phyloP scores from a whole-genome alignment of 2,329 filamentous ascomycete species.

The Fusarium virguliforme region DNA sequence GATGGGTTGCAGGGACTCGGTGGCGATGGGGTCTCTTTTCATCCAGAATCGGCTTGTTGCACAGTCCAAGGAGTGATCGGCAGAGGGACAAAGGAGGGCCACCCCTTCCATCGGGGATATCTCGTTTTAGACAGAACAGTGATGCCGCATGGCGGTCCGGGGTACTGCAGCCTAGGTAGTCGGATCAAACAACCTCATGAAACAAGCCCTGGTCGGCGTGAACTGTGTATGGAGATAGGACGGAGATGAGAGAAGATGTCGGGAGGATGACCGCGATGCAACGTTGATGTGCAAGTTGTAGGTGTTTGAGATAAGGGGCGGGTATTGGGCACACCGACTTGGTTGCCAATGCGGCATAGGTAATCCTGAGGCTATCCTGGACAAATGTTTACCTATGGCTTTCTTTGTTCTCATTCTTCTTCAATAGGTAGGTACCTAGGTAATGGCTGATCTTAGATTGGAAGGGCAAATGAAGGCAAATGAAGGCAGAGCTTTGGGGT shows the following conservation, averaged over 20 bases:
- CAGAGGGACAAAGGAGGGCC: conserved; percentile 7
- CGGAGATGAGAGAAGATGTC: conserved; percentile 10
- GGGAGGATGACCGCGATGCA: background rate
- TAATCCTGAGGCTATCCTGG: background rate
- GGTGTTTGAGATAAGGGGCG: background rate
- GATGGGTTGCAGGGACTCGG: conserved; percentile 12
- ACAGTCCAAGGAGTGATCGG: conserved; percentile 19
- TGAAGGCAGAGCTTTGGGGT: too few species aligned
- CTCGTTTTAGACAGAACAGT: conserved; percentile 5
- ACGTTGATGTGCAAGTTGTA: conserved; percentile 1
- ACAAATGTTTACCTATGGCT: background rate
- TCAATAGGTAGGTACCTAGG: background rate
- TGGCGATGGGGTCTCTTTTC: background rate
- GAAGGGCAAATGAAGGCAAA: background rate
- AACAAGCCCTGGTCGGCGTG: background rate
- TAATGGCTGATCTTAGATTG: too few species aligned
- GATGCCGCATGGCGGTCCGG: conserved; percentile 1
- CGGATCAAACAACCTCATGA: conserved; percentile 17
- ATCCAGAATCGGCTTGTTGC: conserved; percentile 7
- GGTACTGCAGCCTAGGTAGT: conserved; percentile 1
- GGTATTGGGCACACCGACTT: background rate
- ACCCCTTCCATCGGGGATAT: background rate
- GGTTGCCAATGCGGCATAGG: background rate
- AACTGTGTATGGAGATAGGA: conserved; percentile 18
- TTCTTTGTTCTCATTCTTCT: background rate